A percentile compares a stretch with the other conserved stretches of the same genome.
phyloP scores from a whole-genome alignment of 192 early-diverging fungal genomes.

The Linnemannia hyalina region DNA sequence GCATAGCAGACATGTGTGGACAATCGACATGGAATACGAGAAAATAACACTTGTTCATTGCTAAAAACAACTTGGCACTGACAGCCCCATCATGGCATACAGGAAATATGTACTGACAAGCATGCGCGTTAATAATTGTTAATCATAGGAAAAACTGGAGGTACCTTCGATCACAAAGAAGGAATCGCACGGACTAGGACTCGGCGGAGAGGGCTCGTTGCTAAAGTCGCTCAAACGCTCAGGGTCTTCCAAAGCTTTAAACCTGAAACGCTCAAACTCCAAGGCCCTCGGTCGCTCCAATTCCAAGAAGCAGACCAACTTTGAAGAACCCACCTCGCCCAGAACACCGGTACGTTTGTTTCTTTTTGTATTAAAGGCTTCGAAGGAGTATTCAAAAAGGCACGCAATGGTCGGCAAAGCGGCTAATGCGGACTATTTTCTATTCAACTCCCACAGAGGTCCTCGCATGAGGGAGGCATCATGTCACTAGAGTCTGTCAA shows the following conservation, averaged over 20 bases:
- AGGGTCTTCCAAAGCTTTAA: constrained; percentile 45
- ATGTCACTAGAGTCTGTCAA: constrained; percentile 72
- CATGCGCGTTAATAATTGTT: not conserved
- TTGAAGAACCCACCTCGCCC: constrained; percentile 54
- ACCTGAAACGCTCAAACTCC: constrained; percentile 48
- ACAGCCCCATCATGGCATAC: not conserved
- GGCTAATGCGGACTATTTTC: not conserved
- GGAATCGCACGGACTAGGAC: constrained; percentile 42
- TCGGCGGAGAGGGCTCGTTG: constrained; percentile 43
- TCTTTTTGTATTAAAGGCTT: not conserved
- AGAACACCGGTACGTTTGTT: constrained; percentile 42
- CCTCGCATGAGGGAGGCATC: constrained; percentile 63
- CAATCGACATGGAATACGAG: too few species aligned
- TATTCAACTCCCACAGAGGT: constrained; percentile 34
- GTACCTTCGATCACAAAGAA: constrained; percentile 48
- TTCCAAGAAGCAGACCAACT: constrained; percentile 52
- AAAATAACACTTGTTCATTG: too few species aligned
- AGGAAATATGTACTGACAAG: not conserved
- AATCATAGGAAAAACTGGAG: constrained; percentile 50
- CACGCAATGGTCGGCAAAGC: not conserved
- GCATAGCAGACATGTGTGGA: too few species aligned
- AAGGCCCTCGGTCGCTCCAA: constrained; percentile 48
- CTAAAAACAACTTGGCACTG: not conserved
- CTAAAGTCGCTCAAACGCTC: constrained; percentile 52
- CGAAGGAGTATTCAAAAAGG: not conserved